Evolutionary conservation across 208 protist genomes (phyloP).

Genomic region (Endotrypanum monterogeii): DNA sequence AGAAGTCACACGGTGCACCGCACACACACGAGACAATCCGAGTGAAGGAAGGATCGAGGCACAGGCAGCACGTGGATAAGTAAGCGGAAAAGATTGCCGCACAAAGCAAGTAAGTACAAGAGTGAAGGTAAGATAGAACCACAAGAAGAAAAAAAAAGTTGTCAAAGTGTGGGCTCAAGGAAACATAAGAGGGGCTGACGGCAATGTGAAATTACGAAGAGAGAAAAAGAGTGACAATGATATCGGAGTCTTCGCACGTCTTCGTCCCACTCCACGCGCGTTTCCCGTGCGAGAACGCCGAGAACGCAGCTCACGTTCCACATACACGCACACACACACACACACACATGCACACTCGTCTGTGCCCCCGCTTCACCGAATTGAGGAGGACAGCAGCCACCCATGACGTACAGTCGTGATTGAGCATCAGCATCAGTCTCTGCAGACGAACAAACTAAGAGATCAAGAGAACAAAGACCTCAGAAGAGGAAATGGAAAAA

Average conservation of each 20-base stretch:
- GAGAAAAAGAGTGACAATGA: not conserved
- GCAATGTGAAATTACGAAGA: not conserved
- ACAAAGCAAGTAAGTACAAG: not conserved
- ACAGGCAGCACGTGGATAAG: not conserved
- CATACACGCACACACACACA: no score
- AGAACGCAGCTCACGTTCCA: not conserved
- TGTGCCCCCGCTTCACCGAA: not conserved
- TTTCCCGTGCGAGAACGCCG: not conserved
- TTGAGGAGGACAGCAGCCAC: not conserved
- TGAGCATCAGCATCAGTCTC: not conserved
- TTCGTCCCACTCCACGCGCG: not conserved
- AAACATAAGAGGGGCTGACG: not conserved
- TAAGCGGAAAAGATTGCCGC: not conserved
- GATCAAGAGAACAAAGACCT: not conserved
- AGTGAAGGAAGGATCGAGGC: not conserved
- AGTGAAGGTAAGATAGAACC: not conserved
- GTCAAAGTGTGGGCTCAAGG: not conserved
- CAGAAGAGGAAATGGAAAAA: not conserved
- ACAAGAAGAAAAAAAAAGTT: not conserved
- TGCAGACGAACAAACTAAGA: not conserved
- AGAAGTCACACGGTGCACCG: not conserved
- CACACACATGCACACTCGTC: no score
- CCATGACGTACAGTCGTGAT: not conserved
- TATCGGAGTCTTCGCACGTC: not conserved
- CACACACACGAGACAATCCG: not conserved